Conservation (phyloP, 805 yeast species). For the Sungouiella blattae region DNA sequence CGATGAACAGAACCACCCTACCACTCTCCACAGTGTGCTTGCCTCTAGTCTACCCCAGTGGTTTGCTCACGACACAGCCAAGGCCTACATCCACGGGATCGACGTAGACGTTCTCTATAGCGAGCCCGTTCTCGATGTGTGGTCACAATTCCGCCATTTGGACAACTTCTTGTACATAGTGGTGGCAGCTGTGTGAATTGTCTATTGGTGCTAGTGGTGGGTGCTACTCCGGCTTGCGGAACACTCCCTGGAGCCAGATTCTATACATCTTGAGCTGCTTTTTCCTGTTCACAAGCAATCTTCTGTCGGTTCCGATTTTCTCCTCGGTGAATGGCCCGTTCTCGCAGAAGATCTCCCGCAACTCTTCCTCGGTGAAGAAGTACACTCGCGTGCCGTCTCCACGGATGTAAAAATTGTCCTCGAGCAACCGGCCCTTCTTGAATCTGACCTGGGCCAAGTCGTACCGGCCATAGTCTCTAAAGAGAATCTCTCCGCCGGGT, state of each 20-base stretch:
- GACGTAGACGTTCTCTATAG: slow-evolving; percentile 15
- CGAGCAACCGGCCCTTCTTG: slow-evolving; percentile 80
- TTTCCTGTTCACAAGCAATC: slow-evolving; percentile 88
- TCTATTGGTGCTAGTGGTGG: background rate
- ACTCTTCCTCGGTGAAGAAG: slow-evolving; percentile 92
- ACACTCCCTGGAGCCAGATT: slow-evolving; percentile 94
- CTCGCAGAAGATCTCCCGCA: slow-evolving; percentile 60
- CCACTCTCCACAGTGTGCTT: slow-evolving; percentile 13
- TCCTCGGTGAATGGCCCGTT: slow-evolving; percentile 57
- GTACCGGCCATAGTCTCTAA: slow-evolving; percentile 93
- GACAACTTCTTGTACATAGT: slow-evolving; percentile 37
- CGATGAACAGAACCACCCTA: slow-evolving; percentile 4
- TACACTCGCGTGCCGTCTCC: slow-evolving; percentile 98
- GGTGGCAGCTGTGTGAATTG: slow-evolving; percentile 5
- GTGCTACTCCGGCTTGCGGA: slow-evolving; percentile 26
- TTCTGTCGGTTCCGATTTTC: slow-evolving; percentile 83
- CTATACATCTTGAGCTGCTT: slow-evolving; percentile 93
- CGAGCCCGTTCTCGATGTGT: slow-evolving; percentile 22
- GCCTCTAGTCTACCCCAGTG: slow-evolving; percentile 11
- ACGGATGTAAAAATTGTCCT: slow-evolving; percentile 91
- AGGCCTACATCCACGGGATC: slow-evolving; percentile 32
- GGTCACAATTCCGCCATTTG: slow-evolving; percentile 31
- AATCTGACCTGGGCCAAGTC: slow-evolving; percentile 94
- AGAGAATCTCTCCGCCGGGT: slow-evolving; percentile 88
- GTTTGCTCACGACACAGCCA: slow-evolving; percentile 5